Conservation (phyloP, 768 basidiomycete genomes). For the Lentinula raphanica region DNA sequence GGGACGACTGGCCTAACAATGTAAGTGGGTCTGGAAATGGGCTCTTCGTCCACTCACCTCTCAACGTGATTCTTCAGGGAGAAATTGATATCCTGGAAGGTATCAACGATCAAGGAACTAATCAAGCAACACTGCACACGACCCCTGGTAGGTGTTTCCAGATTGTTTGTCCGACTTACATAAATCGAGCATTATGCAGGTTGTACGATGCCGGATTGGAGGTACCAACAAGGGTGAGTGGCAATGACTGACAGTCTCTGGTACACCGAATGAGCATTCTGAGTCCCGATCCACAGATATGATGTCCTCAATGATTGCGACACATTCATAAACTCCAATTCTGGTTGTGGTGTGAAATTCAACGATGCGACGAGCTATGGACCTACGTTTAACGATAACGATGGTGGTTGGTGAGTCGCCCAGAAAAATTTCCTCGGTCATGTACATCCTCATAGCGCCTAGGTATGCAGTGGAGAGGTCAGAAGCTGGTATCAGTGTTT, state of each 20-base stretch:
- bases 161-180: no score
- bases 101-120: constrained; percentile 41
- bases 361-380: constrained; percentile 43
- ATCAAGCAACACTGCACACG: constrained; percentile 40
- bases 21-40: background rate
- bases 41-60: background rate
- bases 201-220: constrained; percentile 40
- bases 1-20: background rate
- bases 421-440: no score
- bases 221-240: constrained; percentile 39
- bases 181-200: constrained; percentile 17
- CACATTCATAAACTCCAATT: constrained; percentile 36
- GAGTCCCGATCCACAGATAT: constrained; percentile 17
- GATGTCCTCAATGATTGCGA: constrained; percentile 38
- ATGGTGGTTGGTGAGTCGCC: constrained; percentile 51
- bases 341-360: constrained; percentile 43
- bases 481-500: constrained; percentile 51
- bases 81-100: constrained; percentile 42
- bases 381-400: constrained; percentile 48
- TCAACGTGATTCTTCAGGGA: constrained; percentile 18
- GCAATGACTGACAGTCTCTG: no score
- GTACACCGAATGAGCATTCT: background rate
- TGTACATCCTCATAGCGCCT: background rate
- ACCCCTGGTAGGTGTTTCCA: constrained; percentile 25
- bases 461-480: constrained; percentile 67